Evolutionary conservation across 2,329 filamentous ascomycete species (phyloP).

Genomic region (Pyrenophora graminea): DNA sequence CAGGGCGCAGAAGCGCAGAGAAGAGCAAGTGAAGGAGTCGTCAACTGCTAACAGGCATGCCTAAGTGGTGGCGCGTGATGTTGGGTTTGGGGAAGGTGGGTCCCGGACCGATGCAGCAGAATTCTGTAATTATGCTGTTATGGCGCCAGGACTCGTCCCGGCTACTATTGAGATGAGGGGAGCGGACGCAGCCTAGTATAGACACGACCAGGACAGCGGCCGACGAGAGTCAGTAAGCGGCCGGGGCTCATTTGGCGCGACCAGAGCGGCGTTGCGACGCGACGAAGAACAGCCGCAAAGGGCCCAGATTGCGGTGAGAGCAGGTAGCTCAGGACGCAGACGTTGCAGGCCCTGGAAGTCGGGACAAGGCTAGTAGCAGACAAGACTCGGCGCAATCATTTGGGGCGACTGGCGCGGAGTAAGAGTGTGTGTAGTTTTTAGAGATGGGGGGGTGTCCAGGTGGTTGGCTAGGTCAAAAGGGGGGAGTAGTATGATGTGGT

Average conservation of each 20-base stretch:
- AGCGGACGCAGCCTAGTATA: conserved; percentile 24
- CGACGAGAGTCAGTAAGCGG: conserved; percentile 29
- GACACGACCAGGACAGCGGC: conserved; percentile 36
- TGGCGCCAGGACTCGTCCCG: conserved; percentile 22
- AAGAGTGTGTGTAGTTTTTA: background rate
- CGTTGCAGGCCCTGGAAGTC: conserved; percentile 19
- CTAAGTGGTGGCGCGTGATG: conserved; percentile 30
- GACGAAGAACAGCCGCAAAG: conserved; percentile 15
- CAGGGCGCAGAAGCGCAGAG: conserved; percentile 45
- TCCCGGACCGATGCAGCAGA: conserved; percentile 28
- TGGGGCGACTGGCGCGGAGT: conserved; percentile 18
- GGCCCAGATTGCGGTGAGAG: conserved; percentile 17
- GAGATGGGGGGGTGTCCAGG: background rate
- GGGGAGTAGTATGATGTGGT: background rate
- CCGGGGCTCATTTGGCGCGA: conserved; percentile 39
- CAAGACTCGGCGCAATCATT: conserved; percentile 26
- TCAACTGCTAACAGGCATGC: conserved; percentile 33
- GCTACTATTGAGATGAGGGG: conserved; percentile 22
- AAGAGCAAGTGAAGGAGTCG: conserved; percentile 38
- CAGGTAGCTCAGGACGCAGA: conserved; percentile 11
- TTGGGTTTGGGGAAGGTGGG: conserved; percentile 30
- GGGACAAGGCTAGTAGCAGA: conserved; percentile 19
- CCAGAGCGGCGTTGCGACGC: conserved; percentile 19
- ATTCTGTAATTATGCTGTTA: conserved; percentile 32
- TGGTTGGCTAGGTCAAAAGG: background rate